A percentile compares a stretch with the other conserved stretches of the same genome.
Evolutionary conservation across 345 rosid genomes (phyloP).

Genomic region (Clausena lansium): DNA sequence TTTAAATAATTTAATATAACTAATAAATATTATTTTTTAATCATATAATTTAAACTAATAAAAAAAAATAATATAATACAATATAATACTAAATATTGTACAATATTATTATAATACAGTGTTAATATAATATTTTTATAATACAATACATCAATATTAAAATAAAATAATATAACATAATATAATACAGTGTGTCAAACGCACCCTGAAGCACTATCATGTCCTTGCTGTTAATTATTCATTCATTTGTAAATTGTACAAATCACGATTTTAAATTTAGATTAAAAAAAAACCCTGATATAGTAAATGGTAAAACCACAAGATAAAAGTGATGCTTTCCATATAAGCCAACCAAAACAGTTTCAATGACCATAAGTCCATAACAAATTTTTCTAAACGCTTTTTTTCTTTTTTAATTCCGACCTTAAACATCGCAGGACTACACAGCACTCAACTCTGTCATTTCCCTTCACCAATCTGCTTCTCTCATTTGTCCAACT

Average conservation of each 20-base stretch:
- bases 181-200: too few species aligned
- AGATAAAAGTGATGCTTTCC: background rate
- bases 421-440: background rate
- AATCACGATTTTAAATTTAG: background rate
- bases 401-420: too few species aligned
- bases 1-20: too few species aligned
- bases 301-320: background rate
- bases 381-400: slow-evolving; percentile 7
- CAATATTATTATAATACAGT: too few species aligned
- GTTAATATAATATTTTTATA: too few species aligned
- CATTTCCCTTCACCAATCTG: background rate
- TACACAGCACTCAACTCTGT: background rate
- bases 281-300: background rate
- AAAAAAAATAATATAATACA: too few species aligned
- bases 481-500: background rate
- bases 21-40: too few species aligned
- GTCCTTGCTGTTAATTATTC: background rate
- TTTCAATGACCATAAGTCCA: background rate
- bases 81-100: too few species aligned
- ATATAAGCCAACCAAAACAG: background rate
- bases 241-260: background rate
- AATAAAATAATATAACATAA: too few species aligned
- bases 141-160: too few species aligned
- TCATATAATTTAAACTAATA: too few species aligned
- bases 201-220: too few species aligned